A percentile compares a stretch with the other conserved stretches of the same genome.
phyloP scores from a whole-genome alignment of 495 filamentous ascomycete species.

The Baudoinia panamericana region DNA sequence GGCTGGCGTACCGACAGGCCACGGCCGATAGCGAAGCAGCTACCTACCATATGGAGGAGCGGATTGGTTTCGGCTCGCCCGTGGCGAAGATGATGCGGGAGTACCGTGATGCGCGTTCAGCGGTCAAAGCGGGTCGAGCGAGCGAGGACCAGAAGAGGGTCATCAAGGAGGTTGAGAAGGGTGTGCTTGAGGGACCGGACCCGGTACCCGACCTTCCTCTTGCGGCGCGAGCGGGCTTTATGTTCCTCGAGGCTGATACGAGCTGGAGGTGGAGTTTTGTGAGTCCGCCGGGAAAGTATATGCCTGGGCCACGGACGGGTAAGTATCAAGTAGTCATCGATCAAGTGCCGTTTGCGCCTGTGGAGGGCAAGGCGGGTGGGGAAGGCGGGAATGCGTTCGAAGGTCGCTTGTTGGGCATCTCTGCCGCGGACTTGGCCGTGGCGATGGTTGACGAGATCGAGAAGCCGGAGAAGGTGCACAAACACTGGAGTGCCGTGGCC shows the following conservation, averaged over 20 bases:
- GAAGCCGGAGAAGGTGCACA: constrained; percentile 18
- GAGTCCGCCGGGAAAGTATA: constrained; percentile 18
- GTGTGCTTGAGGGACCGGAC: constrained; percentile 14
- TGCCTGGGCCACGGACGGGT: constrained; percentile 23
- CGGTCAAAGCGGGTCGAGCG: constrained; percentile 7
- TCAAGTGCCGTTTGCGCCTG: constrained; percentile 18
- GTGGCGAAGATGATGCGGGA: constrained; percentile 11
- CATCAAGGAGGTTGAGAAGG: constrained; percentile 17
- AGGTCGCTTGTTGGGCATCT: constrained; percentile 22
- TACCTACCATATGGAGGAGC: constrained; percentile 24
- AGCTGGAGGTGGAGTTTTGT: constrained; percentile 23
- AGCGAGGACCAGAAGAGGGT: constrained; percentile 4
- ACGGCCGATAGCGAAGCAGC: constrained; percentile 24
- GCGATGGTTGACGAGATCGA: constrained; percentile 27
- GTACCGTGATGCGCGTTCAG: constrained; percentile 21
- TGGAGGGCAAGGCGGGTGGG: constrained; percentile 8
- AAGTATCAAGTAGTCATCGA: constrained; percentile 22
- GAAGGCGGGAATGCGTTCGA: constrained; percentile 21
- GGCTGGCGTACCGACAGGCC: constrained; percentile 23
- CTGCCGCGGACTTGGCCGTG: constrained; percentile 23
- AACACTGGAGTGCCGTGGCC: constrained; percentile 25
- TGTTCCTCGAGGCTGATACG: constrained; percentile 25
- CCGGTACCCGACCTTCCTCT: constrained; percentile 19
- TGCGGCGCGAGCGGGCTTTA: constrained; percentile 21
- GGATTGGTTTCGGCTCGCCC: constrained; percentile 19